Conservation (phyloP, 148 eudicot genomes). For the Drosera capensis region DNA sequence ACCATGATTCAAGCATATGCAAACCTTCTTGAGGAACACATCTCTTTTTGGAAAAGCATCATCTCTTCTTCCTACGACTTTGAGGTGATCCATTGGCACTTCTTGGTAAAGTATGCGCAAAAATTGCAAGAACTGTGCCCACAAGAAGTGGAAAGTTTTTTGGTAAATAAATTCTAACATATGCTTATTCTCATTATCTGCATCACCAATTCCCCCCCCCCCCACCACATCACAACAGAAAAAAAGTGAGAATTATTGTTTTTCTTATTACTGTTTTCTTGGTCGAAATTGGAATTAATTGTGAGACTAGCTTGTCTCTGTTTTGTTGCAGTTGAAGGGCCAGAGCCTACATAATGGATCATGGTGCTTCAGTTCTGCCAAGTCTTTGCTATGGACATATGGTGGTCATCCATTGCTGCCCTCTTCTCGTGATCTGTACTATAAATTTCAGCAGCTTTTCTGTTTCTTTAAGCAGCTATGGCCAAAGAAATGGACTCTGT, state of each 20-base stretch:
- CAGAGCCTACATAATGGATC: constrained; percentile 15
- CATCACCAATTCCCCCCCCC: not conserved
- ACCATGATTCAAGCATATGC: constrained; percentile 24
- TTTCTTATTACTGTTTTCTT: not conserved
- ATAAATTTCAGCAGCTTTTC: constrained; percentile 44
- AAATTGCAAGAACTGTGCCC: constrained; percentile 42
- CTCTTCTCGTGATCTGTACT: constrained; percentile 40
- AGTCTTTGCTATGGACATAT: constrained; percentile 74
- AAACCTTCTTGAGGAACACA: constrained; percentile 64
- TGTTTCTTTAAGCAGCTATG: constrained; percentile 37
- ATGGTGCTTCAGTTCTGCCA: constrained; percentile 38
- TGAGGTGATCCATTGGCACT: constrained; percentile 51
- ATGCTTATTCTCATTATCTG: not conserved
- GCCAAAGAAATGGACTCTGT: constrained; percentile 24
- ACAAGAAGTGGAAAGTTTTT: constrained; percentile 33
- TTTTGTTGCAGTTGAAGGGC: constrained; percentile 19
- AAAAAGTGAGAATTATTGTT: not conserved
- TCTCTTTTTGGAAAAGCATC: constrained; percentile 46
- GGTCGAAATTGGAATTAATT: not conserved
- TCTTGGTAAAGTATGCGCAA: constrained; percentile 34
- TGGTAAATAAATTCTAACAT: constrained; percentile 21
- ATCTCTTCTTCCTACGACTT: constrained; percentile 25
- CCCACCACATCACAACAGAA: not conserved
- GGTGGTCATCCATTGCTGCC: constrained; percentile 90
- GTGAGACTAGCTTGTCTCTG: constrained; percentile 7